Conservation (phyloP, 2,329 filamentous ascomycete genomes). For the Cordyceps cateniannulata region DNA sequence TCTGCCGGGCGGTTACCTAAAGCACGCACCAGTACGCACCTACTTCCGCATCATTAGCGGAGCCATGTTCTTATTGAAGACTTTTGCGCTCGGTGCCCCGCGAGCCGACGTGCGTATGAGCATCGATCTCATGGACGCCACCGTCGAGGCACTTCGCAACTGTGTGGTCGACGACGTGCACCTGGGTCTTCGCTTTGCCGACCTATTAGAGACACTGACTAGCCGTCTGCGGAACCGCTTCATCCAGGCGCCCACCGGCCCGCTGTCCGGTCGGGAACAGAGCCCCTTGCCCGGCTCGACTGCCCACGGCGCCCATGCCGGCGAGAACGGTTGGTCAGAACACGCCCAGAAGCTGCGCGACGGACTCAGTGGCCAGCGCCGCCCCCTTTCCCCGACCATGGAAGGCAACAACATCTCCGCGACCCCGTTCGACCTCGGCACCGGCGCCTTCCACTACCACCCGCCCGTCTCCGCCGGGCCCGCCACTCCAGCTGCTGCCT, state of each 20-base stretch:
- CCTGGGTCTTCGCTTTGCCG: conserved; percentile 75
- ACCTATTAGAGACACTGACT: conserved; percentile 73
- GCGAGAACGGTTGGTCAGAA: conserved; percentile 21
- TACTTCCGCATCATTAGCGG: conserved; percentile 84
- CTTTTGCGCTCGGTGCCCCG: conserved; percentile 73
- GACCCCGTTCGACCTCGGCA: conserved; percentile 53
- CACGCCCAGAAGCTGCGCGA: conserved; percentile 36
- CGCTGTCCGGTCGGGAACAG: conserved; percentile 35
- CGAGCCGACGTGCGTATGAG: conserved; percentile 72
- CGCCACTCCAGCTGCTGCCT: conserved; percentile 37
- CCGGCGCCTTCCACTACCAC: conserved; percentile 49
- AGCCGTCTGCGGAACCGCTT: conserved; percentile 68
- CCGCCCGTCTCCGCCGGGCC: conserved; percentile 44
- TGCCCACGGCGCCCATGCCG: conserved; percentile 17
- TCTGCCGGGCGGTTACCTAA: conserved; percentile 66
- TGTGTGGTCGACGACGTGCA: conserved; percentile 83
- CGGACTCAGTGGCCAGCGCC: conserved; percentile 32
- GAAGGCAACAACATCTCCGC: conserved; percentile 51
- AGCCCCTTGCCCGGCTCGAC: conserved; percentile 32
- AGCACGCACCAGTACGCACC: conserved; percentile 75
- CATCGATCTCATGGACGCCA: conserved; percentile 67
- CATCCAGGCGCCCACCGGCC: conserved; percentile 54
- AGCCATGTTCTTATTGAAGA: conserved; percentile 79
- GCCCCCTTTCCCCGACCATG: conserved; percentile 24
- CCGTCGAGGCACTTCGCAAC: conserved; percentile 65